Conservation (phyloP, 768 basidiomycete species). For the Tricholoma terreum region DNA sequence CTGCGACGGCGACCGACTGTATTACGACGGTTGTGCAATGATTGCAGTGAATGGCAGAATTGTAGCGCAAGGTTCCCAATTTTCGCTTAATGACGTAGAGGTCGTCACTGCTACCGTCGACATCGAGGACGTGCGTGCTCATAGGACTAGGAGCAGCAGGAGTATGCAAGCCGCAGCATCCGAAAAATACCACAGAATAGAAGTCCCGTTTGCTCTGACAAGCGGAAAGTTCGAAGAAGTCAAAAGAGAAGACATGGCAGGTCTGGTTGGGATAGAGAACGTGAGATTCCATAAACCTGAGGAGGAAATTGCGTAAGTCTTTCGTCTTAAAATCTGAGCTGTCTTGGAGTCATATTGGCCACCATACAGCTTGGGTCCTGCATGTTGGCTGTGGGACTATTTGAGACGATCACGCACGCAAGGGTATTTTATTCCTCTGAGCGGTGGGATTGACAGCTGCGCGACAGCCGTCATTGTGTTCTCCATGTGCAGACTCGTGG, state of each 20-base stretch:
- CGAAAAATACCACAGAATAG: slow-evolving; percentile 76
- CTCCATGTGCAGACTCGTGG: slow-evolving; percentile 93
- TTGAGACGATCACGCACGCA: slow-evolving; percentile 89
- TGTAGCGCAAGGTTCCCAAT: slow-evolving; percentile 94
- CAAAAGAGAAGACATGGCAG: slow-evolving; percentile 46
- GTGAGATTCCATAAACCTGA: slow-evolving; percentile 83
- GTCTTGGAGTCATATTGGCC: not conserved
- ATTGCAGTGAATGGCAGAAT: slow-evolving; percentile 93
- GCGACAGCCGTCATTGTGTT: slow-evolving; percentile 94
- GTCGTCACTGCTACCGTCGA: slow-evolving; percentile 95
- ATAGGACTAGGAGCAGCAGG: slow-evolving; percentile 79
- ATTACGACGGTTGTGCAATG: slow-evolving; percentile 97
- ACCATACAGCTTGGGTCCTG: slow-evolving; percentile 79
- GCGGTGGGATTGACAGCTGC: slow-evolving; percentile 96
- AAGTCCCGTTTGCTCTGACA: slow-evolving; percentile 77
- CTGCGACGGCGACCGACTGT: slow-evolving; percentile 95
- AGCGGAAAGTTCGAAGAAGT: slow-evolving; percentile 69
- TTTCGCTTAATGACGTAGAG: slow-evolving; percentile 93
- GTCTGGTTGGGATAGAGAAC: slow-evolving; percentile 38
- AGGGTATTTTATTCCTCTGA: slow-evolving; percentile 93
- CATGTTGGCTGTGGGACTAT: slow-evolving; percentile 99
- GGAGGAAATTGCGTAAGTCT: slow-evolving; percentile 93
- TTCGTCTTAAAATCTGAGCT: not conserved
- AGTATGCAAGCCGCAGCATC: slow-evolving; percentile 85
- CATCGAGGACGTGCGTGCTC: slow-evolving; percentile 93